A percentile compares a stretch with the other conserved stretches of the same genome.
phyloP scores from a whole-genome alignment of 2,329 filamentous ascomycete genomes.

The Hymenoscyphus fructigenus region DNA sequence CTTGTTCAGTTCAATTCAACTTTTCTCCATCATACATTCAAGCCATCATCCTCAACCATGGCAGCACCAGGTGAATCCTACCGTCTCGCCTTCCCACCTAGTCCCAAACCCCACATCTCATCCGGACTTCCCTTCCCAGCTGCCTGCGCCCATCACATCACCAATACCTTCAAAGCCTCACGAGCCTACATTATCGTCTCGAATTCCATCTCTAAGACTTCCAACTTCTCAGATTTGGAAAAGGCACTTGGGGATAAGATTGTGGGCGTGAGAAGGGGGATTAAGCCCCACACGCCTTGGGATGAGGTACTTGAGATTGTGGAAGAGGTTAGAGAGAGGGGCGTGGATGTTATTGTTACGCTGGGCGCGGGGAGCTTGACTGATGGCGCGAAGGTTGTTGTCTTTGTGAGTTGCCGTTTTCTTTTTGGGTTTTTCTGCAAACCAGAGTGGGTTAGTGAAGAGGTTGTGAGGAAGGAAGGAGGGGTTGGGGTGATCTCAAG shows the following conservation, averaged over 20 bases:
- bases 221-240: constrained; percentile 30
- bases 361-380: constrained; percentile 37
- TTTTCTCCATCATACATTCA: neutral
- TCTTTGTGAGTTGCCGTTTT: constrained; percentile 24
- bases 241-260: constrained; percentile 30
- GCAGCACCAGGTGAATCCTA: constrained; percentile 17
- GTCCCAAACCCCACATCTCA: constrained; percentile 18
- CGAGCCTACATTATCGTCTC: constrained; percentile 37
- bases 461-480: neutral
- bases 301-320: constrained; percentile 35
- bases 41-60: constrained; percentile 4
- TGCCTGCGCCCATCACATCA: constrained; percentile 33
- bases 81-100: constrained; percentile 14
- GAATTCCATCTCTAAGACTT: constrained; percentile 35
- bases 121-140: constrained; percentile 32
- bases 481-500: too few species aligned
- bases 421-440: neutral
- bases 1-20: neutral
- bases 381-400: constrained; percentile 37
- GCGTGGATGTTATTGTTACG: constrained; percentile 36
- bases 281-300: constrained; percentile 37
- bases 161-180: constrained; percentile 29
- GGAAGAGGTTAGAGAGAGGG: constrained; percentile 28
- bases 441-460: neutral
- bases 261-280: constrained; percentile 34